These are phyloP conservation scores for Choanephora cucurbitarum DNA, from an alignment of 371 early-diverging fungal genomes.

Conservation along the genomic window DNA sequence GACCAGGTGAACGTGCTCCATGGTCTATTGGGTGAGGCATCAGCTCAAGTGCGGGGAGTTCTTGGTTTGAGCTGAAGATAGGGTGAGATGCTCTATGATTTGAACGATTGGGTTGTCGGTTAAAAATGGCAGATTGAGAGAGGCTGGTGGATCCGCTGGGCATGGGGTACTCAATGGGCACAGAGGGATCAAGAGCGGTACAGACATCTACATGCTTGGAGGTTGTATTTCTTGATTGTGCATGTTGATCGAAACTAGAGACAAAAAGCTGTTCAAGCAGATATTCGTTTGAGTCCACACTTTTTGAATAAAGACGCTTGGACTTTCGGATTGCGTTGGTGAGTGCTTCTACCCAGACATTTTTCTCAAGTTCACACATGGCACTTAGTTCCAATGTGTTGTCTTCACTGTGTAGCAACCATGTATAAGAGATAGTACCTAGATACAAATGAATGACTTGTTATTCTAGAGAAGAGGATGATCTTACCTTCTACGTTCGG, in stretches of 20 bases:
- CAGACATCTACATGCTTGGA: too few species aligned
- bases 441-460: neutral
- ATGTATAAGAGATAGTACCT: conserved; percentile 19
- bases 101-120: conserved; percentile 5
- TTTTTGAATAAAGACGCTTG: conserved; percentile 16
- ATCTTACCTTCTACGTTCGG: conserved; percentile 32
- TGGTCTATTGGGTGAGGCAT: neutral
- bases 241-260: conserved; percentile 26
- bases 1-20: conserved; percentile 12
- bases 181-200: neutral
- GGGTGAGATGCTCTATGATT: conserved; percentile 19
- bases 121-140: conserved; percentile 26
- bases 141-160: conserved; percentile 20
- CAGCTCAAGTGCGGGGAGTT: conserved; percentile 1
- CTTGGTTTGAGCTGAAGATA: conserved; percentile 7
- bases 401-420: conserved; percentile 16
- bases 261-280: conserved; percentile 26
- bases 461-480: too few species aligned
- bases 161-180: conserved; percentile 16
- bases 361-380: conserved; percentile 21
- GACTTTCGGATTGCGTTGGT: conserved; percentile 17
- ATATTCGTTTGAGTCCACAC: conserved; percentile 14
- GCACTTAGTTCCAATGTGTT: conserved; percentile 22
- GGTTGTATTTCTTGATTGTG: neutral
- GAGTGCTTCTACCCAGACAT: conserved; percentile 21